phyloP scores from a whole-genome alignment of 2,329 filamentous ascomycete genomes.

The Sporothrix variecibatus region DNA sequence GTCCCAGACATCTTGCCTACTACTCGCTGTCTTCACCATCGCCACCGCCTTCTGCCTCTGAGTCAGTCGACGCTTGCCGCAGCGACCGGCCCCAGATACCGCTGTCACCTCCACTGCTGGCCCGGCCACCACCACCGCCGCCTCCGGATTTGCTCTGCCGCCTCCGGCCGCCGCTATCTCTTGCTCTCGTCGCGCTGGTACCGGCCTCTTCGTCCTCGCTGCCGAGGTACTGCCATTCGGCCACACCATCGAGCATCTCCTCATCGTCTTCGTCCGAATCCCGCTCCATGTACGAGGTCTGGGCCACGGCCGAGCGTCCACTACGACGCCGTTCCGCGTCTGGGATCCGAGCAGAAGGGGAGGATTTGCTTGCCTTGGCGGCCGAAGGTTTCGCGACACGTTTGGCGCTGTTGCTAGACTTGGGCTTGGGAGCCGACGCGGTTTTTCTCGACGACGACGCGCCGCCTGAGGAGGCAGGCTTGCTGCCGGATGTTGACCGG shows the following conservation, averaged over 20 bases:
- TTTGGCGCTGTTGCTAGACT: constrained; percentile 12
- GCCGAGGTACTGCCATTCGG: constrained; percentile 57
- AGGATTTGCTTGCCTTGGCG: constrained; percentile 7
- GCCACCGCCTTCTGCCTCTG: constrained; percentile 4
- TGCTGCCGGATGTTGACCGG: constrained; percentile 34
- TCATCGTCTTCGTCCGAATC: constrained; percentile 61
- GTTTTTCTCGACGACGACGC: constrained; percentile 39
- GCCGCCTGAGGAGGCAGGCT: constrained; percentile 25
- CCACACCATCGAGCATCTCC: constrained; percentile 63
- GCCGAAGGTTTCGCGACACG: constrained; percentile 23
- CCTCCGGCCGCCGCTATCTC: neutral
- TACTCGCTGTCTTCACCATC: constrained; percentile 23
- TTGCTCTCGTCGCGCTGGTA: neutral
- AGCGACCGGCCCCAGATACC: constrained; percentile 27
- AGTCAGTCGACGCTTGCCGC: constrained; percentile 25
- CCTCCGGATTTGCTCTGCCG: constrained; percentile 18
- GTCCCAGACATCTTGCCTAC: neutral
- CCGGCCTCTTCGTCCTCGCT: constrained; percentile 36
- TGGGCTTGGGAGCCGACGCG: constrained; percentile 6
- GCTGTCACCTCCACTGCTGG: constrained; percentile 12
- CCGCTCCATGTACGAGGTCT: constrained; percentile 56
- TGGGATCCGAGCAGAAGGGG: constrained; percentile 35
- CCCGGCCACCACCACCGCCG: neutral
- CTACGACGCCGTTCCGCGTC: constrained; percentile 57
- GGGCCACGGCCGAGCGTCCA: constrained; percentile 49